Base-by-base conservation (phyloP, 495 filamentous ascomycete species). In the Penicillium alfredii region DNA sequence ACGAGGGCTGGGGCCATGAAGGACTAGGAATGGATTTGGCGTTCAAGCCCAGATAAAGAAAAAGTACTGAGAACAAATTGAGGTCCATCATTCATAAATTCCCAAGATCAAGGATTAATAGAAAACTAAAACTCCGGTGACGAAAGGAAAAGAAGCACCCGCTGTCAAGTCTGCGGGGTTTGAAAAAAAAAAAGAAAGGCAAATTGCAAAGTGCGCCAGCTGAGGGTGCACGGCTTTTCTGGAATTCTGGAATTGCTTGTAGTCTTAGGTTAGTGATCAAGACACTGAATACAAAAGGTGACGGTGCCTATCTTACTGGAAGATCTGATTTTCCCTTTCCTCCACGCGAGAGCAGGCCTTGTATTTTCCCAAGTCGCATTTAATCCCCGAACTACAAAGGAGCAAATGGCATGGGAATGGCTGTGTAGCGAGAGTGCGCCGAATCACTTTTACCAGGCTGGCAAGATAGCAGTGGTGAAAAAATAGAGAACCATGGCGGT, bases 301-400 rank as follows among this genome's bases (percentile, higher is more conserved):
- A n/a, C n/a, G n/a, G n/a, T n/a, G n/a, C n/a, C n/a, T n/a, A 10
- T 21, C 59, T 58, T 30, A 56, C 48, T 42, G 44, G 39, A 50
- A 41, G 40, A 31, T 38, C 33, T 46, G 34, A 34, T 39, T 55
- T 53, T 54, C 61, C 61, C 35, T 57, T 63, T 61, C 61, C 61
- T 60, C 61, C 61, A 54, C 60, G 46, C 61, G 44, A 39, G 33
- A 48, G 15, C 41, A 29, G 38, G 35, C 41, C 39, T 42, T 26
- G 23, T 25, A 38, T 46, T 46, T 33, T 14, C 20, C 25, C 2
- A 25, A n/a, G 8, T 25, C 8, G 23, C n/a, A n/a, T n/a, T n/a
- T n/a, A n/a, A n/a, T n/a, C n/a, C n/a, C n/a, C n/a, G n/a, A n/a
- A n/a, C n/a, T n/a, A n/a, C n/a, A n/a, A n/a, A n/a, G n/a, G n/a